These are phyloP conservation scores for Bruguiera hainesii DNA, from an alignment of 441 rosid species.

Conservation along the genomic window DNA sequence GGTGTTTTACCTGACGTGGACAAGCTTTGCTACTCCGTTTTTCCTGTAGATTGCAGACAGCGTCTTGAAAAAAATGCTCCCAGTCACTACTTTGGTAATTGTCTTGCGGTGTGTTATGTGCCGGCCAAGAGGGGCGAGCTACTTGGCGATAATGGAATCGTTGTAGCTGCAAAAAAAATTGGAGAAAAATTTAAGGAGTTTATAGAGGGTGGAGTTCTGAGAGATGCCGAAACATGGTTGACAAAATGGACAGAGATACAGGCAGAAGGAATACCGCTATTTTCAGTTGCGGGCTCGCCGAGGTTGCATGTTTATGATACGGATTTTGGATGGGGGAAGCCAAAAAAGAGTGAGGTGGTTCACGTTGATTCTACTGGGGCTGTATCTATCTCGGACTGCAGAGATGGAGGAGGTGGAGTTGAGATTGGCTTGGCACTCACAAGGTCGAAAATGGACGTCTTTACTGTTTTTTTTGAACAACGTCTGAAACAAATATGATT, in stretches of 20 bases:
- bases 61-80: conserved; percentile 30
- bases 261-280: conserved; percentile 14
- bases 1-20: not conserved
- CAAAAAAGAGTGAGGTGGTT: conserved; percentile 40
- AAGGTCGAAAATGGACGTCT: conserved; percentile 26
- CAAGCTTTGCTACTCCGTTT: not conserved
- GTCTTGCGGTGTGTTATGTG: conserved; percentile 28
- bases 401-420: conserved; percentile 32
- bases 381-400: conserved; percentile 30
- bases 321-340: conserved; percentile 51
- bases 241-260: conserved; percentile 28
- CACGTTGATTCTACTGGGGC: conserved; percentile 26
- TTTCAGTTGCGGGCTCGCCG: conserved; percentile 36
- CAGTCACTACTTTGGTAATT: conserved; percentile 34
- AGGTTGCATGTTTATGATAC: conserved; percentile 35
- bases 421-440: conserved; percentile 33
- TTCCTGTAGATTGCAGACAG: conserved; percentile 38
- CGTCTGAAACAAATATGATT: too few species aligned
- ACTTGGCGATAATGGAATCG: conserved; percentile 29
- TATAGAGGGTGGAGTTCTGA: conserved; percentile 24
- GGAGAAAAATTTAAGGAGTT: conserved; percentile 24
- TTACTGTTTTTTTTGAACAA: not conserved
- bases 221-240: conserved; percentile 32
- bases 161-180: conserved; percentile 34
- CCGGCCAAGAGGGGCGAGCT: conserved; percentile 9